Evolutionary conservation across 2,329 filamentous ascomycete genomes (phyloP), one percentile per base, ranked within the genome.

Genomic region (Cryphonectria japonica): DNA sequence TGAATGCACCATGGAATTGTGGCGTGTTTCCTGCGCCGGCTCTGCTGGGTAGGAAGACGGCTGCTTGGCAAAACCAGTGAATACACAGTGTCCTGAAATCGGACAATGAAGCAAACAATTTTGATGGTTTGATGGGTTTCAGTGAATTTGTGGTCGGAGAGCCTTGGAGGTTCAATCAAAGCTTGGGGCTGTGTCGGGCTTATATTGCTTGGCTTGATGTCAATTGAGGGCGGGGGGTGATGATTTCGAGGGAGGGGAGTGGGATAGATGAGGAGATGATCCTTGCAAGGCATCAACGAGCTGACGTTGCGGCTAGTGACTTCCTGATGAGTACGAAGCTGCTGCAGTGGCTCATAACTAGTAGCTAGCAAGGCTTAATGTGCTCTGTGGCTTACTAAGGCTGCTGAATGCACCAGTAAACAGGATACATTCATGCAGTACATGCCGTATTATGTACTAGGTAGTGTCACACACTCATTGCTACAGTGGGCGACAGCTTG

Each of bases 281-380:
- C n/a, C n/a, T 22, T 32, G n/a, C 39, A n/a, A 71, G 69, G 69
- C 69, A 66, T 22, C 69, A 66, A 59, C 32, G 62, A 46, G 61
- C 57, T 71, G 69, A 71, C 69, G 69, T 71, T 71, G 61, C 29
- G 50, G 41, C 43, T 34, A 34, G 26, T 7, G 6, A 29, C 29
- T 57, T 39, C 37, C 37, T 29, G 16, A 29, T 59, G 54, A 26
- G 34, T 9, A n/a, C 32, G 7, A 22, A 32, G 57, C 43, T 46
- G 19, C 43, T 26, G 34, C 22, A 4, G 59, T 39, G 59, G 59
- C 32, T 50, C 22, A 19, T 61, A 13, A 34, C 14, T 34, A 34
- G 57, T 34, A 61, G 29, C 13, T 26, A 26, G n/a, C 50, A 54
- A 11, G 3, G 19, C 50, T 29, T n/a, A 13, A 26, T 13, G 3